phyloP scores from a whole-genome alignment of 108 stramenopile genomes.

The Skeletonema grethae region DNA sequence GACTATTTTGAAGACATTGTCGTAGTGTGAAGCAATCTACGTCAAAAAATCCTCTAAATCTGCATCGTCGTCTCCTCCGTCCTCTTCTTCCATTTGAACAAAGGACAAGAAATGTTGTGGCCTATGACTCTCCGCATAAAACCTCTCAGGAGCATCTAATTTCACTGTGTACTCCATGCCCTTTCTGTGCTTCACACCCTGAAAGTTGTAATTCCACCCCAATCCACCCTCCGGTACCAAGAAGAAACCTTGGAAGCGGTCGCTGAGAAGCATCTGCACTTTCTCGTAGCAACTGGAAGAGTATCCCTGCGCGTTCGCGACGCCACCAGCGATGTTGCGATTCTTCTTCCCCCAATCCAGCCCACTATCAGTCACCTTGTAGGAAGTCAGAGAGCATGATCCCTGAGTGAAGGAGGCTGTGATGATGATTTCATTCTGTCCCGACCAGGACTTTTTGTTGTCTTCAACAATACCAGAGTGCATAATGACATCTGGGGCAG shows the following conservation, averaged over 20 bases:
- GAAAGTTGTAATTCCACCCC: constrained; percentile 99
- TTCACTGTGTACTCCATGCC: constrained; percentile 93
- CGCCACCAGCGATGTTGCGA: constrained; percentile 83
- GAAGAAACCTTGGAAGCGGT: constrained; percentile 98
- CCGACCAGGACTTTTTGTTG: constrained; percentile 86
- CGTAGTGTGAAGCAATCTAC: neutral
- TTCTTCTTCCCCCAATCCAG: constrained; percentile 97
- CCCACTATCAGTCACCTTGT: constrained; percentile 92
- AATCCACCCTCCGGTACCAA: constrained; percentile 94
- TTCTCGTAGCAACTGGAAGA: constrained; percentile 95
- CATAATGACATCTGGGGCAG: constrained; percentile 91
- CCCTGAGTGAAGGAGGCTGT: constrained; percentile 98
- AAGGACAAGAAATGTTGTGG: constrained; percentile 99
- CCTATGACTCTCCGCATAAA: constrained; percentile 96
- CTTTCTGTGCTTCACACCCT: constrained; percentile 93
- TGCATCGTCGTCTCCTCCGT: constrained; percentile 80
- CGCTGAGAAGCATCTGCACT: constrained; percentile 97
- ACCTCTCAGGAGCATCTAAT: constrained; percentile 88
- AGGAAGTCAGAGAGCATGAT: constrained; percentile 97
- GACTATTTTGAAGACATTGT: neutral
- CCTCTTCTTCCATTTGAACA: constrained; percentile 92
- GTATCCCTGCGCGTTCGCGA: constrained; percentile 92
- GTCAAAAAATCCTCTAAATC: constrained; percentile 88
- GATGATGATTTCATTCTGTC: constrained; percentile 92
- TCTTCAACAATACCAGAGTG: constrained; percentile 90